phyloP scores from a whole-genome alignment of 345 rosid genomes.

The Populus euphratica region DNA sequence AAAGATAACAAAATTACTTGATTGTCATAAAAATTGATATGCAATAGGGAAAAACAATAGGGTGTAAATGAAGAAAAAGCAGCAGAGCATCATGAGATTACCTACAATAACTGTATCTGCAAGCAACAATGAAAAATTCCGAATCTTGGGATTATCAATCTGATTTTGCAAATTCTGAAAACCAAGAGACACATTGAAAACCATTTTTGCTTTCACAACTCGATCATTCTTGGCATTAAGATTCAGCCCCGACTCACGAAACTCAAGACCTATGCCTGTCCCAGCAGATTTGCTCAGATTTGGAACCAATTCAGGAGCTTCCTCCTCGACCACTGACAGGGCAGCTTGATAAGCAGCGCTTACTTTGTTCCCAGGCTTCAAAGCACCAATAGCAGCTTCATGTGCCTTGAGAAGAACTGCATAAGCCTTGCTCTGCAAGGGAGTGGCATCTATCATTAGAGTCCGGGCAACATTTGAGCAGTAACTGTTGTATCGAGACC shows the following conservation, averaged over 20 bases:
- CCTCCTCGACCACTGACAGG: conserved; percentile 63
- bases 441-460: conserved; percentile 70
- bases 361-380: conserved; percentile 65
- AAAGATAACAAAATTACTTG: background rate
- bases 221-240: conserved; percentile 79
- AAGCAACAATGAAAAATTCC: conserved; percentile 59
- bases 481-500: conserved; percentile 77
- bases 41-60: background rate
- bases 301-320: conserved; percentile 66
- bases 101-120: conserved; percentile 79
- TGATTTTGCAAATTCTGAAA: conserved; percentile 72
- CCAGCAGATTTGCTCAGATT: conserved; percentile 85
- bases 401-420: conserved; percentile 84
- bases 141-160: conserved; percentile 53
- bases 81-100: background rate
- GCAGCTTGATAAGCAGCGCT: conserved; percentile 69
- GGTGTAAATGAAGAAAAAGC: background rate
- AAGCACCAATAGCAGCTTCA: conserved; percentile 67
- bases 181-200: conserved; percentile 78
- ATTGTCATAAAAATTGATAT: background rate
- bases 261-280: conserved; percentile 92
- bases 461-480: conserved; percentile 86
- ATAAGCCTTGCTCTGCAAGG: conserved; percentile 74
- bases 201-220: conserved; percentile 56
- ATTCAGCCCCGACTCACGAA: conserved; percentile 74